These are phyloP conservation scores for Hippophae gyantsensis DNA, from an alignment of 306 rosid genomes.

Conservation along the genomic window DNA sequence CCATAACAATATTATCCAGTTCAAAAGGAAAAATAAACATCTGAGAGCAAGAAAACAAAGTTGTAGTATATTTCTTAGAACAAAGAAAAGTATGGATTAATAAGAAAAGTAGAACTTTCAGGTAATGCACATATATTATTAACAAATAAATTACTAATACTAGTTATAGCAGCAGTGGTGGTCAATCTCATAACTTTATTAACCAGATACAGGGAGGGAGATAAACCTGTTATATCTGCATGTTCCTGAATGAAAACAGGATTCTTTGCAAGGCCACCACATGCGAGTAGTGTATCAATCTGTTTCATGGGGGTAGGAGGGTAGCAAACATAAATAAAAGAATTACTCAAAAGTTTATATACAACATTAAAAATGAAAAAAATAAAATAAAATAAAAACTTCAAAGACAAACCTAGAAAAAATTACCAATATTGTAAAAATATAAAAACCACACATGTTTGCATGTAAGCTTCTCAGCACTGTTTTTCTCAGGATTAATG, in stretches of 20 bases:
- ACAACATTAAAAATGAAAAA: neutral
- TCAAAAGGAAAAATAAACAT: no score
- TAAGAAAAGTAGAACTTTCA: no score
- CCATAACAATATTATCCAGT: no score
- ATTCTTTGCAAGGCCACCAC: conserved; percentile 93
- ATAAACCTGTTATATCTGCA: conserved; percentile 73
- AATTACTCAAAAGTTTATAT: neutral
- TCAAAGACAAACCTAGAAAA: no score
- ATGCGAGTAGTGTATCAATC: conserved; percentile 86
- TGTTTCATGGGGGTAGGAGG: conserved; percentile 21
- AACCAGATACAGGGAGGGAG: conserved; percentile 16
- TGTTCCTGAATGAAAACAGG: conserved; percentile 80
- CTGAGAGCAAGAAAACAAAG: no score
- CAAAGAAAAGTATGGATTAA: no score
- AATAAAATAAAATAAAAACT: neutral
- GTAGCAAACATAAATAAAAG: conserved; percentile 3
- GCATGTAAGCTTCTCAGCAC: no score
- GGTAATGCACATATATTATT: neutral
- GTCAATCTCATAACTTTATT: conserved; percentile 1
- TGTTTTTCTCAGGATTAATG: no score
- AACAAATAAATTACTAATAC: neutral
- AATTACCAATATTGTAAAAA: no score
- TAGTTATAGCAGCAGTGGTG: no score
- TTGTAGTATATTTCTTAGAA: no score
- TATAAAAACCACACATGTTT: no score